Base-by-base conservation (phyloP, 2,329 filamentous ascomycete genomes). In the Ophiostoma tasmaniense region DNA sequence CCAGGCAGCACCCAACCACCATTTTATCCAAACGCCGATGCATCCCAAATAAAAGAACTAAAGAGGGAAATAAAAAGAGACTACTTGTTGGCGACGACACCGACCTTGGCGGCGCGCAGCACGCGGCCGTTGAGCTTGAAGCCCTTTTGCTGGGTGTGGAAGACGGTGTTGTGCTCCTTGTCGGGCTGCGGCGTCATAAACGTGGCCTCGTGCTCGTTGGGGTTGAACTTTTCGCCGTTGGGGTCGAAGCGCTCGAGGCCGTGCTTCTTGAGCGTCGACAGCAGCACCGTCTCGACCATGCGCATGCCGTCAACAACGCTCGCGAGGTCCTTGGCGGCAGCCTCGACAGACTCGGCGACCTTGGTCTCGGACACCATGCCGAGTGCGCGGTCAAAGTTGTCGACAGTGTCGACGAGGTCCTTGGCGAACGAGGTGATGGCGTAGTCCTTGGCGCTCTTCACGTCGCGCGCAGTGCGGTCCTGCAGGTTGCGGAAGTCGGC, bases 401-500 rank as follows among this genome's bases (percentile, higher is more conserved):
- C 95, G 76, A 99, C 89, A 76, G 88, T 92, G 79, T 99, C 95
- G 74, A 98, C 87, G 64, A 99, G 89, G 80, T 99, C 95, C 80
- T 92, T 90, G 76, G 94, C 92, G 81, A 99, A 98, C 74, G 89
- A 92, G 78, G 97, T 92, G 76, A 99, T 95, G 76, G 94, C 95
- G 75, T 97, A 99, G 81, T 96, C 91, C 75, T 90, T 89, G 25
- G 94, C 92, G 25, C 86, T 81, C 80, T 95, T 91, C 78, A 96
- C 89, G 74, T 99, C 95, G 77, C 95, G 92, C 79, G 89, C 87
- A 61, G 92, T 96, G 77, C 95, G 92, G 77, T 97, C 92, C 83
- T 98, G 94, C 67, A 99, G 90, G 82, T 98, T 99, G 78, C 92
- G 92, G 87, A 96, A 98, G 76, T 99, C 95, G 81, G 95, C 95